Conservation (phyloP, 2,329 filamentous ascomycete species). For the Neoscytalidium dimidiatum region DNA sequence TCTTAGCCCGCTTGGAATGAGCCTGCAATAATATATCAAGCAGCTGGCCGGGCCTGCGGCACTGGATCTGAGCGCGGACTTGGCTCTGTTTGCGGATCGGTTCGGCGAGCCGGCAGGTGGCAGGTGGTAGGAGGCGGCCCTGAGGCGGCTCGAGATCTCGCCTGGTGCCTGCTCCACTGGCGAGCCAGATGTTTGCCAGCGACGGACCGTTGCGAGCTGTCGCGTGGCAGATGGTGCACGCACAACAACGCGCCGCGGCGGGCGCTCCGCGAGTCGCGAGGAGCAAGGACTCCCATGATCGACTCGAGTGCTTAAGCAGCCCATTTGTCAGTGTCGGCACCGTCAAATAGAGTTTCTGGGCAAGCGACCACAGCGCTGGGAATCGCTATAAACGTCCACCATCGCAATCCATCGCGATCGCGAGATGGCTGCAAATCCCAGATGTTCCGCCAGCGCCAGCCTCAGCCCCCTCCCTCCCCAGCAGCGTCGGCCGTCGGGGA, state of each 20-base stretch:
- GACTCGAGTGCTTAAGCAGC: conserved; percentile 13
- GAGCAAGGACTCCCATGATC: conserved; percentile 20
- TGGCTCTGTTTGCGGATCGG: conserved; percentile 2
- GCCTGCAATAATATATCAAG: neutral
- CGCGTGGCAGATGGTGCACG: conserved; percentile 13
- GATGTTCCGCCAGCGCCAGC: neutral
- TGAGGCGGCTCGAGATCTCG: conserved; percentile 6
- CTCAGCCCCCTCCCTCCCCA: neutral
- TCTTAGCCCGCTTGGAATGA: conserved; percentile 5
- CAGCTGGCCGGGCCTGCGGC: neutral
- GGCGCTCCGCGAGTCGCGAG: conserved; percentile 8
- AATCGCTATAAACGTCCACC: conserved; percentile 10
- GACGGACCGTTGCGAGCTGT: conserved; percentile 18
- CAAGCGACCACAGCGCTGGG: conserved; percentile 7
- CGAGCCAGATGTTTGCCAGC: conserved; percentile 1
- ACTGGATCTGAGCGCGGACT: neutral
- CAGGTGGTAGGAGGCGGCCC: neutral
- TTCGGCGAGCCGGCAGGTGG: conserved; percentile 1
- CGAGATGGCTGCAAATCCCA: conserved; percentile 2
- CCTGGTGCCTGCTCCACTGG: conserved; percentile 3
- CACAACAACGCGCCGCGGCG: neutral
- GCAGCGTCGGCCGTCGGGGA: neutral
- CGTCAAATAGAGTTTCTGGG: conserved; percentile 13
- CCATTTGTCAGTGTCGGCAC: conserved; percentile 9
- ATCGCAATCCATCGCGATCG: conserved; percentile 10